Conservation (phyloP, 2,329 filamentous ascomycete genomes). For the Tetracladium maxilliforme region DNA sequence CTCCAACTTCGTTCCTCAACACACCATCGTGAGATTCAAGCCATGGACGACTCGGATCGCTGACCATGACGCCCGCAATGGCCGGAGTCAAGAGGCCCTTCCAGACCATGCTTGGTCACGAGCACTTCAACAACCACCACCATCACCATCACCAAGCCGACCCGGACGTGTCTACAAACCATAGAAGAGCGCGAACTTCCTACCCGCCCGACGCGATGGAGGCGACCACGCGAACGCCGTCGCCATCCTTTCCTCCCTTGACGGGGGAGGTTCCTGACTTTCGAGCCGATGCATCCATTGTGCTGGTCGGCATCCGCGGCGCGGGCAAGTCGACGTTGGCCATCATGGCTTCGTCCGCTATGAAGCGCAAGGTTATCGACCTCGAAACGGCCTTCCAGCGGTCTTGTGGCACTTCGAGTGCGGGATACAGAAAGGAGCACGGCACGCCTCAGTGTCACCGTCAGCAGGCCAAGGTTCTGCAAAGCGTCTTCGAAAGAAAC, state of each 20-base stretch:
- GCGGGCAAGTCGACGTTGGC: slow-evolving; percentile 64
- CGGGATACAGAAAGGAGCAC: slow-evolving; percentile 46
- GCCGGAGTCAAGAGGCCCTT: no score
- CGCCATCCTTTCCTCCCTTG: slow-evolving; percentile 3
- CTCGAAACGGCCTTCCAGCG: slow-evolving; percentile 55
- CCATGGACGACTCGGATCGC: no score
- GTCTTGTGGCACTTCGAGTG: slow-evolving; percentile 43
- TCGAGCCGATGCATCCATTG: slow-evolving; percentile 49
- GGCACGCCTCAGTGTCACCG: slow-evolving; percentile 47
- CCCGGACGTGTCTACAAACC: no score
- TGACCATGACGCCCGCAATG: no score
- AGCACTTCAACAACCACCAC: no score
- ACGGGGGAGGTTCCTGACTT: slow-evolving; percentile 22
- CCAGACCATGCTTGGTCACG: no score
- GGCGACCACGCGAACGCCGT: slow-evolving; percentile 3
- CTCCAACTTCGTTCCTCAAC: no score
- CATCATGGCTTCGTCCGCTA: slow-evolving; percentile 59
- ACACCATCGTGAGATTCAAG: no score
- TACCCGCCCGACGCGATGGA: no score
- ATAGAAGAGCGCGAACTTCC: no score
- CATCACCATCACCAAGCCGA: no score
- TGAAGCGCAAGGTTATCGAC: slow-evolving; percentile 54
- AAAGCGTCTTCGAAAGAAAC: slow-evolving; percentile 42
- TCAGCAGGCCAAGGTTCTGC: slow-evolving; percentile 47
- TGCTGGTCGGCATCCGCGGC: slow-evolving; percentile 59